Evolutionary conservation across 139 green algal genomes (phyloP).

Genomic region (Chlorella sp.): DNA sequence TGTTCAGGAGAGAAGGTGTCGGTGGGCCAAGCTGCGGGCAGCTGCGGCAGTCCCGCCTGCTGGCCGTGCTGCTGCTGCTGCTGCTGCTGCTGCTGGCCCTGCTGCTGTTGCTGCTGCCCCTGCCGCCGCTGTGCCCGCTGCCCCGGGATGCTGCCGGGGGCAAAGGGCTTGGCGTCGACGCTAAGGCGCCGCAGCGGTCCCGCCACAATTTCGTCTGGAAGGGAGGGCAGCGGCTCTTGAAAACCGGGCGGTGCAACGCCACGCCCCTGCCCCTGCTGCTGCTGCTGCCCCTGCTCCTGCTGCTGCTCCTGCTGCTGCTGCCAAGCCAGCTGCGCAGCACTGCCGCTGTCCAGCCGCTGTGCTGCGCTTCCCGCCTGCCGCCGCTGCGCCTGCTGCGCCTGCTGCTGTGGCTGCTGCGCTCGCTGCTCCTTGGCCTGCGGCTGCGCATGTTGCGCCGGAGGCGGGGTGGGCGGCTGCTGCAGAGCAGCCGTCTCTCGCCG

Average conservation of each 20-base stretch:
- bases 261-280: background rate
- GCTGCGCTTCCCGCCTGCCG: background rate
- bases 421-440: background rate
- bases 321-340: background rate
- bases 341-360: background rate
- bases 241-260: background rate
- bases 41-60: background rate
- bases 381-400: background rate
- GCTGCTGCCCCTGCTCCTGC: background rate
- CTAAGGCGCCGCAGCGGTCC: background rate
- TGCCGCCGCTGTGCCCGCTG: background rate
- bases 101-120: background rate
- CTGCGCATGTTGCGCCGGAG: background rate
- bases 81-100: background rate
- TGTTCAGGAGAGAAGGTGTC: background rate
- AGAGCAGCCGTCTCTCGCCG: background rate
- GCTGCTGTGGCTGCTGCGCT: background rate
- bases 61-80: background rate
- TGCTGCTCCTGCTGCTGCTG: background rate
- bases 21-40: background rate
- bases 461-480: background rate
- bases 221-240: background rate
- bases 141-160: background rate
- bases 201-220: background rate
- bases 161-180: background rate